A percentile compares a stretch with the other conserved stretches of the same genome.
These are phyloP conservation scores for Rutstroemia sp. DNA, from an alignment of 2,329 filamentous ascomycete species.

Conservation along the genomic window DNA sequence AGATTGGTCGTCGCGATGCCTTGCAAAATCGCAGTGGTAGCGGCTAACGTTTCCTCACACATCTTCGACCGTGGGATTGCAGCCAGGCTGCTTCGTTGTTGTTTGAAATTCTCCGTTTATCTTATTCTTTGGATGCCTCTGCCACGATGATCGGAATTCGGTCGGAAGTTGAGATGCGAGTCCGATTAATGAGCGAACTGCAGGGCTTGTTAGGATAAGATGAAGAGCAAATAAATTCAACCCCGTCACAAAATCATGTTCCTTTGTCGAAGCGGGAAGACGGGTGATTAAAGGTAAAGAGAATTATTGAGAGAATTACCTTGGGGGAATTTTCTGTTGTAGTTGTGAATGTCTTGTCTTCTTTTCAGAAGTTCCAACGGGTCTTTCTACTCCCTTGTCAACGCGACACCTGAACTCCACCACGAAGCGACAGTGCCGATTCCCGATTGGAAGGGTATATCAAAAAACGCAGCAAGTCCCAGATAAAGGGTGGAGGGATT, in stretches of 20 bases:
- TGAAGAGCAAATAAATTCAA: neutral
- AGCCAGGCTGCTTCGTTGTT: constrained; percentile 20
- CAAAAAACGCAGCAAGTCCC: neutral
- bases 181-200: constrained; percentile 1
- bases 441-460: constrained; percentile 9
- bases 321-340: neutral
- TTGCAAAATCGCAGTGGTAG: constrained; percentile 46
- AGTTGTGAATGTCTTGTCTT: constrained; percentile 4
- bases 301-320: neutral
- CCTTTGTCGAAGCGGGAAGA: neutral
- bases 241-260: constrained; percentile 3
- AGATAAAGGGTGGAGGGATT: neutral
- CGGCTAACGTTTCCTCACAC: constrained; percentile 44
- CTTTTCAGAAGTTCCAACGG: constrained; percentile 1
- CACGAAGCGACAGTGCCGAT: constrained; percentile 10
- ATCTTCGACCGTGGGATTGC: constrained; percentile 18
- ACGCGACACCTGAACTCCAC: constrained; percentile 8
- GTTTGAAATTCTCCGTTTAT: constrained; percentile 12
- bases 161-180: neutral
- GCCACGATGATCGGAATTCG: constrained; percentile 5
- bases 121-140: neutral
- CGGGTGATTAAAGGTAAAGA: neutral
- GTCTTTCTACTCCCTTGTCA: constrained; percentile 6
- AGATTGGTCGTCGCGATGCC: constrained; percentile 36
- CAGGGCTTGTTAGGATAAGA: constrained; percentile 4